Conservation (phyloP, 352 stramenopile genomes). For the Phytophthora meadii region DNA sequence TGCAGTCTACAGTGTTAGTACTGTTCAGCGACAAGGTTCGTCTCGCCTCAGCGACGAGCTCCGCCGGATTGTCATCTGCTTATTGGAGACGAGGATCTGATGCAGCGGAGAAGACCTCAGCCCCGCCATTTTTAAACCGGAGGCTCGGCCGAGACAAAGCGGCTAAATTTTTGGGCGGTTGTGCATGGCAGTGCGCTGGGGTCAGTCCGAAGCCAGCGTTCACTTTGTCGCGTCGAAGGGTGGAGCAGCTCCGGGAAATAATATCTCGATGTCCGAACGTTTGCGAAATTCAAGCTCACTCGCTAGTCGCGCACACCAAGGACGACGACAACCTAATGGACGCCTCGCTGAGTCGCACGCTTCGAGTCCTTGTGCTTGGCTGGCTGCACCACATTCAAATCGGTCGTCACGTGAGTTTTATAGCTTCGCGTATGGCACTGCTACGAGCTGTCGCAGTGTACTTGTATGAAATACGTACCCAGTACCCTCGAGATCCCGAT, state of each 20-base stretch:
- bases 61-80: slow-evolving; percentile 22
- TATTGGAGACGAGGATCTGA: slow-evolving; percentile 13
- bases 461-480: slow-evolving; percentile 1
- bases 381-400: slow-evolving; percentile 6
- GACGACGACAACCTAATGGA: slow-evolving; percentile 15
- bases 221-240: neutral
- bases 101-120: slow-evolving; percentile 2
- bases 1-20: too few species aligned
- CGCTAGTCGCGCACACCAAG: slow-evolving; percentile 20
- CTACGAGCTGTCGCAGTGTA: slow-evolving; percentile 17
- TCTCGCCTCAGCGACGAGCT: neutral
- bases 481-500: neutral
- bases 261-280: slow-evolving; percentile 32
- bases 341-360: slow-evolving; percentile 24
- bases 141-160: neutral
- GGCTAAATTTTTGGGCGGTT: slow-evolving; percentile 10
- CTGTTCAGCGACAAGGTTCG: neutral
- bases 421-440: neutral
- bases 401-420: neutral
- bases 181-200: slow-evolving; percentile 2
- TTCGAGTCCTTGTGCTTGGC: slow-evolving; percentile 5
- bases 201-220: slow-evolving; percentile 7
- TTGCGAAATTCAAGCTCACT: slow-evolving; percentile 22
- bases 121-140: neutral
- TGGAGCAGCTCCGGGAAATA: slow-evolving; percentile 10